These are phyloP conservation scores for Paxillus rubicundulus DNA, from an alignment of 768 basidiomycete species.

Conservation along the genomic window DNA sequence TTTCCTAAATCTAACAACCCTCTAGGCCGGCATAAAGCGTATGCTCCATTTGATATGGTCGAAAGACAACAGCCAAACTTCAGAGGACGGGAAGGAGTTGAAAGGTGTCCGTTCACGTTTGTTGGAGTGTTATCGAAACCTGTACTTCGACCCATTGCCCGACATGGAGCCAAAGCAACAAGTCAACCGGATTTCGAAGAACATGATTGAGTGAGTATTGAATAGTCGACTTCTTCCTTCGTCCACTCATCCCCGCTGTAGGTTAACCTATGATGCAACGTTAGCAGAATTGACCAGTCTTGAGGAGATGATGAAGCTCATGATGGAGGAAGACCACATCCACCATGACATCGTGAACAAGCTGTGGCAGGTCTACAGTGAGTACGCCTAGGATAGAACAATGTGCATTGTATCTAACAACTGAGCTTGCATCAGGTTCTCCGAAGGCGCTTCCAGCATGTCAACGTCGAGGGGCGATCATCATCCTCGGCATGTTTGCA, in stretches of 20 bases:
- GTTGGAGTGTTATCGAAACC: slow-evolving; percentile 79
- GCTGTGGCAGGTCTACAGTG: slow-evolving; percentile 96
- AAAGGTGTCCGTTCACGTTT: slow-evolving; percentile 86
- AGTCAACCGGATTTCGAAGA: slow-evolving; percentile 89
- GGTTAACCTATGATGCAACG: slow-evolving; percentile 87
- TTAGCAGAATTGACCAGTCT: slow-evolving; percentile 93
- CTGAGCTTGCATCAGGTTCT: slow-evolving; percentile 49
- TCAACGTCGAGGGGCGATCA: slow-evolving; percentile 93
- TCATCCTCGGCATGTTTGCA: slow-evolving; percentile 96
- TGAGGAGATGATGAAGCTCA: slow-evolving; percentile 94
- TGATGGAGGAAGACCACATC: slow-evolving; percentile 89
- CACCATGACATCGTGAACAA: slow-evolving; percentile 83
- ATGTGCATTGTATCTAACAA: not conserved
- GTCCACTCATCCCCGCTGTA: slow-evolving; percentile 29
- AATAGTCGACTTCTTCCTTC: not conserved
- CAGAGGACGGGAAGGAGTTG: slow-evolving; percentile 72
- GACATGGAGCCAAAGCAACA: slow-evolving; percentile 80
- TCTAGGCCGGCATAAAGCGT: slow-evolving; percentile 82
- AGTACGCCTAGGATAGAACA: slow-evolving; percentile 25
- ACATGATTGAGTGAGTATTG: slow-evolving; percentile 85
- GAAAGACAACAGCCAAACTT: slow-evolving; percentile 85
- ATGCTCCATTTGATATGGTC: slow-evolving; percentile 98
- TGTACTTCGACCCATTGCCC: slow-evolving; percentile 86
- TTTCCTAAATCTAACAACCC: slow-evolving; percentile 1
- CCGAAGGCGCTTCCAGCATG: slow-evolving; percentile 69